Conservation (phyloP, 2,329 filamentous ascomycete genomes). For the Ascochyta koolunga region DNA sequence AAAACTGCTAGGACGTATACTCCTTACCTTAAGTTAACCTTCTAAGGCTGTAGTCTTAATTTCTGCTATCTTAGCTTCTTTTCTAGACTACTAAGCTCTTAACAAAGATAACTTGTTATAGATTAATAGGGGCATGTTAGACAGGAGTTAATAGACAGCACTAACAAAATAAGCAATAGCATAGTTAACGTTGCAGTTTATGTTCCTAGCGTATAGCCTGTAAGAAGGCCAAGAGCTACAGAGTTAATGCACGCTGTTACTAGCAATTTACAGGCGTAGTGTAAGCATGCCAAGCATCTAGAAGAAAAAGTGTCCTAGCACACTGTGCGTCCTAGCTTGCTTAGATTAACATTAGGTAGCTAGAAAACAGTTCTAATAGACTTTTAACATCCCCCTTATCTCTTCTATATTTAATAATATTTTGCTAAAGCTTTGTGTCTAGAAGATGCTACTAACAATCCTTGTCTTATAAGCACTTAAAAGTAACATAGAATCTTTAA, state of each 20-base stretch:
- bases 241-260: too few species aligned
- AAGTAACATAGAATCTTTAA: not conserved
- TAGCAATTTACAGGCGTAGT: too few species aligned
- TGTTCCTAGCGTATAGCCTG: too few species aligned
- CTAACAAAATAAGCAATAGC: too few species aligned
- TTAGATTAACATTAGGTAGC: not conserved
- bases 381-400: not conserved
- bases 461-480: not conserved
- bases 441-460: too few species aligned
- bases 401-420: not conserved
- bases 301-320: too few species aligned
- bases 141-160: not conserved
- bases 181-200: too few species aligned
- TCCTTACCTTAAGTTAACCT: slow-evolving; percentile 10
- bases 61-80: slow-evolving; percentile 13
- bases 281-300: not conserved
- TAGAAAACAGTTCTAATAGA: not conserved
- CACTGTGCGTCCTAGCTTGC: not conserved
- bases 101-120: not conserved
- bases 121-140: slow-evolving; percentile 14
- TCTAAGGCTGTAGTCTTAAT: slow-evolving; percentile 9
- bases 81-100: slow-evolving; percentile 3
- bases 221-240: too few species aligned
- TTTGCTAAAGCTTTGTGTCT: not conserved
- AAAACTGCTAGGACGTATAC: slow-evolving; percentile 15